A percentile compares a stretch with the other conserved stretches of the same genome.
Evolutionary conservation across 1,139 yeast genomes (phyloP).

Genomic region (Blastobotrys petasosporus): DNA sequence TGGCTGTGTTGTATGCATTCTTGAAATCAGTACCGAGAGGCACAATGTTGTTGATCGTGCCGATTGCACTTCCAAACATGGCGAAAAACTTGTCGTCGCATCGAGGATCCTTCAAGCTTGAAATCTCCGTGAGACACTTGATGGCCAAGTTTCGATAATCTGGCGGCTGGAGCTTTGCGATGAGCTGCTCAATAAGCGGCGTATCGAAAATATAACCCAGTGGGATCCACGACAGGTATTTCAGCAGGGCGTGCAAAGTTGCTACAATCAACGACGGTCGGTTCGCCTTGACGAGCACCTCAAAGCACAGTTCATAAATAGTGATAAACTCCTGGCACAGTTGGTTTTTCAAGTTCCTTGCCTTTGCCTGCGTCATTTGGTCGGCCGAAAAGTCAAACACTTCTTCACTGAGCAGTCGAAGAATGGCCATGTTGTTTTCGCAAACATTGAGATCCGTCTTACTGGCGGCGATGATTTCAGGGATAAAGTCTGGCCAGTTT

Average conservation of each 20-base stretch:
- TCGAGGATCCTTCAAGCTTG: slow-evolving; percentile 55
- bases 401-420: slow-evolving; percentile 86
- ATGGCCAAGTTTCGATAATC: slow-evolving; percentile 80
- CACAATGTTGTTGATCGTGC: slow-evolving; percentile 60
- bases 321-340: slow-evolving; percentile 90
- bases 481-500: slow-evolving; percentile 95
- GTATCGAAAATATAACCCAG: slow-evolving; percentile 85
- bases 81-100: slow-evolving; percentile 64
- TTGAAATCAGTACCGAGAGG: slow-evolving; percentile 73
- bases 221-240: slow-evolving; percentile 94
- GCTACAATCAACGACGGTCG: slow-evolving; percentile 79
- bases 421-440: slow-evolving; percentile 92
- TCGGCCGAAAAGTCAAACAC: slow-evolving; percentile 92
- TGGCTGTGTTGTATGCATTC: slow-evolving; percentile 67
- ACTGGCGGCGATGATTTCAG: slow-evolving; percentile 83
- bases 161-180: slow-evolving; percentile 66
- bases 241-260: slow-evolving; percentile 74
- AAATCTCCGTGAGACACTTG: slow-evolving; percentile 88
- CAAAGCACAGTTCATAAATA: slow-evolving; percentile 87
- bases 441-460: slow-evolving; percentile 87
- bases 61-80: slow-evolving; percentile 71
- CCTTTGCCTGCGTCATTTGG: slow-evolving; percentile 94
- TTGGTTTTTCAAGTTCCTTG: slow-evolving; percentile 70
- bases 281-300: slow-evolving; percentile 81
- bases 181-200: slow-evolving; percentile 61